Percentiles rank a stretch among this genome's conserved stretches.
These are phyloP conservation scores for Penicillium arizonense DNA, from an alignment of 495 filamentous ascomycete species.

Conservation along the genomic window DNA sequence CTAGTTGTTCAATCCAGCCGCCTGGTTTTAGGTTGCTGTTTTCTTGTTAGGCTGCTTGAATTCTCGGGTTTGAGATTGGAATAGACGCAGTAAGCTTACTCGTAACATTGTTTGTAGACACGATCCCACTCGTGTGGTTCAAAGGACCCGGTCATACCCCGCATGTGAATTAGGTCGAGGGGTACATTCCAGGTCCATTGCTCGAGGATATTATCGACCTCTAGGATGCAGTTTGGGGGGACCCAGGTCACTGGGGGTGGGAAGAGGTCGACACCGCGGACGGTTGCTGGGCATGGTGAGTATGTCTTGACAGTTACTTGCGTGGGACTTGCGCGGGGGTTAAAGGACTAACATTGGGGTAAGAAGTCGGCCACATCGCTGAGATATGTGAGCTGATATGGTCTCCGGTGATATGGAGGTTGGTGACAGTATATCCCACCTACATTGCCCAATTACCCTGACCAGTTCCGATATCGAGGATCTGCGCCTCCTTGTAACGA, in stretches of 20 bases:
- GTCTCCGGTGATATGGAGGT: background rate
- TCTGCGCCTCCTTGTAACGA: background rate
- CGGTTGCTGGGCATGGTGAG: slow-evolving; percentile 6
- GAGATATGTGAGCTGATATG: background rate
- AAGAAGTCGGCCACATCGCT: slow-evolving; percentile 15
- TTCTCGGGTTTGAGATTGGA: background rate
- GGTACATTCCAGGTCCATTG: slow-evolving; percentile 26
- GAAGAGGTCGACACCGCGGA: slow-evolving; percentile 23
- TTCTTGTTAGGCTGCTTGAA: background rate
- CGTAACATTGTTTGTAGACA: slow-evolving; percentile 25
- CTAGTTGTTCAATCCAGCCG: slow-evolving; percentile 54
- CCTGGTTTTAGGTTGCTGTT: slow-evolving; percentile 36
- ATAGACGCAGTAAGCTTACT: slow-evolving; percentile 5
- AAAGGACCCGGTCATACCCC: slow-evolving; percentile 20
- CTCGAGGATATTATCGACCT: slow-evolving; percentile 28
- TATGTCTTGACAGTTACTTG: background rate
- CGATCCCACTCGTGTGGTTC: slow-evolving; percentile 20
- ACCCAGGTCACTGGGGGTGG: slow-evolving; percentile 23
- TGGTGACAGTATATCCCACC: background rate
- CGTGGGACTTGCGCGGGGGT: background rate
- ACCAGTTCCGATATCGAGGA: slow-evolving; percentile 9
- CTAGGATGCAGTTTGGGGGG: slow-evolving; percentile 32
- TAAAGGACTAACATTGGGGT: background rate
- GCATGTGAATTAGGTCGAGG: slow-evolving; percentile 31
- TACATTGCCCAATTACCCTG: slow-evolving; percentile 19